phyloP scores from a whole-genome alignment of 192 early-diverging fungal species.

The Backusella westeae region DNA sequence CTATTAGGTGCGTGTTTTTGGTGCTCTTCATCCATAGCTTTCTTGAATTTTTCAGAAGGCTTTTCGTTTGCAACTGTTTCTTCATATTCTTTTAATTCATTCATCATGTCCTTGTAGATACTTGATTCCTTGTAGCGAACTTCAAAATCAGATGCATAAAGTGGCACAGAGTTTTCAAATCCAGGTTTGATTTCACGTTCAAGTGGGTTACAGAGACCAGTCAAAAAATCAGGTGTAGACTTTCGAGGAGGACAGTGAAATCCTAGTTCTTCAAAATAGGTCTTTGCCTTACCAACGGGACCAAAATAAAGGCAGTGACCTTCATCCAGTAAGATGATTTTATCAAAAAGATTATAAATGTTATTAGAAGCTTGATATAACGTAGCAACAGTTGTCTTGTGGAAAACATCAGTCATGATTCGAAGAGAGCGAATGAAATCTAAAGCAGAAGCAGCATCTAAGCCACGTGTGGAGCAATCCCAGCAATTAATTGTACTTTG shows the following conservation, averaged over 20 bases:
- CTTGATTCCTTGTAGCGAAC: conserved; percentile 43
- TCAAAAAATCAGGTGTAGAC: conserved; percentile 71
- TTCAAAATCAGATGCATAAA: conserved; percentile 64
- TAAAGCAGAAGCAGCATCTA: conserved; percentile 80
- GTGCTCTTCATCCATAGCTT: conserved; percentile 55
- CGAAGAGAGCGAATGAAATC: conserved; percentile 76
- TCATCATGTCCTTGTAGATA: conserved; percentile 37
- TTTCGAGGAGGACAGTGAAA: conserved; percentile 63
- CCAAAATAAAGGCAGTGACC: conserved; percentile 73
- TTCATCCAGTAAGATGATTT: conserved; percentile 60
- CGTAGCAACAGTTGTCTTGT: conserved; percentile 56
- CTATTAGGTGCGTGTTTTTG: conserved; percentile 43
- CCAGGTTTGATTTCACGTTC: conserved; percentile 51
- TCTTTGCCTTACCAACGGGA: conserved; percentile 52
- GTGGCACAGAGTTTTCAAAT: conserved; percentile 54
- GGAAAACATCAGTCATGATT: conserved; percentile 66
- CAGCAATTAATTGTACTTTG: conserved; percentile 56
- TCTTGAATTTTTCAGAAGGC: conserved; percentile 32
- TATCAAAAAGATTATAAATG: conserved; percentile 76
- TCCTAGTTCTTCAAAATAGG: conserved; percentile 63
- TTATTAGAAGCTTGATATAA: conserved; percentile 75
- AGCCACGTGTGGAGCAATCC: conserved; percentile 68
- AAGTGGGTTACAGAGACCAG: conserved; percentile 62
- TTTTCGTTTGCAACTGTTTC: conserved; percentile 23
- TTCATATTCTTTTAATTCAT: conserved; percentile 45